Conservation (phyloP, 2,329 filamentous ascomycete species). For the Fusarium luffae region DNA sequence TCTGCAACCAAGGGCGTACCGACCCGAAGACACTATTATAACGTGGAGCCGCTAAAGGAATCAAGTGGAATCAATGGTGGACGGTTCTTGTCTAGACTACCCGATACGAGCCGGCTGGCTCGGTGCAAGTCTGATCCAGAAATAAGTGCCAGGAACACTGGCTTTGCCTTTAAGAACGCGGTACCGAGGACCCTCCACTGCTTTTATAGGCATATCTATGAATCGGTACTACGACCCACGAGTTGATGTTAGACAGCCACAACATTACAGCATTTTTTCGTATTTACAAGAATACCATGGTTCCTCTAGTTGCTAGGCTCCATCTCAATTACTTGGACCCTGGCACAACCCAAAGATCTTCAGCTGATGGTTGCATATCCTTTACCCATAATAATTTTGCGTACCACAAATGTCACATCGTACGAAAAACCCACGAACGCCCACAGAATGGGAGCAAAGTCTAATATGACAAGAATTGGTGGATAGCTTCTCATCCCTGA, state of each 20-base stretch:
- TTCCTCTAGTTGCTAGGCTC: neutral
- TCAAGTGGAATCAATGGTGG: constrained; percentile 10
- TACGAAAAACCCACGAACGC: neutral
- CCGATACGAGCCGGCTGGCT: constrained; percentile 5
- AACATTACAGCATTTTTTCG: neutral
- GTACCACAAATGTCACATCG: neutral
- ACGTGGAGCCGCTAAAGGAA: constrained; percentile 12
- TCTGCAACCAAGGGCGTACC: neutral
- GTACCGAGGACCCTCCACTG: neutral
- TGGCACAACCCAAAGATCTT: neutral
- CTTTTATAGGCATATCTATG: neutral
- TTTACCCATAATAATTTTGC: neutral
- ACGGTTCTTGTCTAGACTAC: neutral
- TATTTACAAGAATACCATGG: neutral
- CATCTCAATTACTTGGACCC: neutral
- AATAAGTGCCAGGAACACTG: neutral
- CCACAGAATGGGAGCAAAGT: neutral
- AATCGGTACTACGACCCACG: neutral
- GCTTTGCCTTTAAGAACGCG: neutral
- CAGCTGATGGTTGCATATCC: neutral
- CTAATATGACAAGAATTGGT: neutral
- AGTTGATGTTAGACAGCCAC: neutral
- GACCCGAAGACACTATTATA: neutral
- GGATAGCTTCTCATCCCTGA: neutral
- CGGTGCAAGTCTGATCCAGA: neutral